Evolutionary conservation across 2,329 filamentous ascomycete species (phyloP), one percentile per base, ranked within the genome.

Genomic region (Xylaria sp.): DNA sequence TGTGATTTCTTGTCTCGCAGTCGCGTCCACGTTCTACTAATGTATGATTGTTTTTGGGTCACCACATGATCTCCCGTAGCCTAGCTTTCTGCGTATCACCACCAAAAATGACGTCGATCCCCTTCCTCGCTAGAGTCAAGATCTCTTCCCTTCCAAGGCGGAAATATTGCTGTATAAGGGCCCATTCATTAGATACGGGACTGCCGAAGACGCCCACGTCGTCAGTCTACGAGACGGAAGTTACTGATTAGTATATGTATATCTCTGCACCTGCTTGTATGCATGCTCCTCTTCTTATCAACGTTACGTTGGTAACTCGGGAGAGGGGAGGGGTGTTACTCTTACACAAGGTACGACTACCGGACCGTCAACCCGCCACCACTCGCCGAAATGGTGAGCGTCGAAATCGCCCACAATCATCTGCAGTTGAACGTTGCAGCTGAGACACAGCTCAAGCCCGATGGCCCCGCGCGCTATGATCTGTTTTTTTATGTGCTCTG

Each of bases 171-270:
- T 91, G 89, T 3, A 92, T 91, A 2, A 96, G 86, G 8, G 84
- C 82, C 79, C 94, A 95, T 78, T 97, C 93, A 73, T 94, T 90
- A 0, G 92, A 94, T 3, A 94, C 80, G 0, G 88, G 85, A 75
- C 91, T 94, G 59, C 90, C 90, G 75, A 96, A 96, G 25, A 96
- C 89, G 1, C 92, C 93, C 10, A 95, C 91, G 75, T 96, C 92
- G 77, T 96, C 93, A 1, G 93, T 96, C 91, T 94, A 69, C 4
- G 51, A 56, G n/a, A 41, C 8, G 20, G 18, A 23, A 8, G 41
- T 43, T 39, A 55, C 18, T 1, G 9, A 20, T 71, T 23, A 69
- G 69, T 18, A 31, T n/a, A 10, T 25, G 1, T 20, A 20, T 28
- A 18, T 23, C 18, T 20, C 20, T 48, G 20, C 23, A 31, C 10